Evolutionary conservation across 1,284 basidiomycete species (phyloP).

Genomic region (Trametes sp.): DNA sequence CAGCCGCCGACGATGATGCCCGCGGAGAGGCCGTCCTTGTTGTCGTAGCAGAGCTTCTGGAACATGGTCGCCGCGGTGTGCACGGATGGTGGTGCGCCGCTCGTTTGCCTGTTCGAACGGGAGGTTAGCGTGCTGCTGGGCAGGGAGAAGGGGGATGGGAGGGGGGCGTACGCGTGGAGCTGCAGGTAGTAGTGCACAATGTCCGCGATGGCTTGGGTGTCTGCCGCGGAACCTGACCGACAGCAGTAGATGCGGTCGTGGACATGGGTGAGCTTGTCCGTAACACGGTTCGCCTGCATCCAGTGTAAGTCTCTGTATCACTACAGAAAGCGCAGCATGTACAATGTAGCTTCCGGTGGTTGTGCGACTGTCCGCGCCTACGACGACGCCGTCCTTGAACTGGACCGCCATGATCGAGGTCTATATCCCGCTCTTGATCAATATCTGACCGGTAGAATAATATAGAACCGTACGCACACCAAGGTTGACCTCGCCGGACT

Average conservation of each 20-base stretch:
- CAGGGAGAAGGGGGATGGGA: no score
- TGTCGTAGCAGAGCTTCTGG: constrained; percentile 92
- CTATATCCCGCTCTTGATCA: constrained; percentile 48
- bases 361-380: constrained; percentile 97
- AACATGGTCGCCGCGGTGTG: constrained; percentile 86
- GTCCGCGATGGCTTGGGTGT: constrained; percentile 98
- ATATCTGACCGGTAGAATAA: not conserved
- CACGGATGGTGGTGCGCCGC: constrained; percentile 78
- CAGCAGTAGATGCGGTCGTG: constrained; percentile 99
- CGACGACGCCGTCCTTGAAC: constrained; percentile 93
- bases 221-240: constrained; percentile 97
- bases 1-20: constrained; percentile 99
- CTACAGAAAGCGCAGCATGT: constrained; percentile 37
- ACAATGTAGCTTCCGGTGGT: constrained; percentile 98
- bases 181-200: constrained; percentile 90
- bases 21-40: constrained; percentile 90
- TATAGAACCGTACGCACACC: constrained; percentile 70
- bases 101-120: constrained; percentile 62
- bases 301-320: not conserved
- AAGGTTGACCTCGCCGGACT: constrained; percentile 93
- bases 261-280: constrained; percentile 97
- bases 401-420: constrained; percentile 99
- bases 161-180: constrained; percentile 68
- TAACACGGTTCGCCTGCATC: constrained; percentile 92
- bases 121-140: not conserved